These are phyloP conservation scores for Fusarium irregulare DNA, from an alignment of 2,329 filamentous ascomycete species.

Conservation along the genomic window DNA sequence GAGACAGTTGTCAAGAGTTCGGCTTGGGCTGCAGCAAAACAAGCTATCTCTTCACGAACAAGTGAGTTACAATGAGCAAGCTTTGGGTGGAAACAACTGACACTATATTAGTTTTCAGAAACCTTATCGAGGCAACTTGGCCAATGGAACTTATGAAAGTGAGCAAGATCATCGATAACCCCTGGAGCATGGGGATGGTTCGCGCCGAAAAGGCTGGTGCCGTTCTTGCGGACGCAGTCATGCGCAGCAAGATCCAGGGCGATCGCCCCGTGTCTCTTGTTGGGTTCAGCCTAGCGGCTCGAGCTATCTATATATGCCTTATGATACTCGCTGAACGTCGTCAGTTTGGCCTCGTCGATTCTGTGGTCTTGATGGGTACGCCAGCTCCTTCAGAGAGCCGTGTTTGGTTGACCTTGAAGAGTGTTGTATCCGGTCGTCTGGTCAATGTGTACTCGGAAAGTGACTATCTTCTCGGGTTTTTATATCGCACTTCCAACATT, in stretches of 20 bases:
- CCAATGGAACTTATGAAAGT: conserved; percentile 73
- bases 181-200: conserved; percentile 80
- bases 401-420: conserved; percentile 82
- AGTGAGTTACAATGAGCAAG: conserved; percentile 53
- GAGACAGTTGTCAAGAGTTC: conserved; percentile 80
- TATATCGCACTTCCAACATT: conserved; percentile 85
- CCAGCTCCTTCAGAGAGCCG: conserved; percentile 78
- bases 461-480: conserved; percentile 88
- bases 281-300: conserved; percentile 84
- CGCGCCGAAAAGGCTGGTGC: conserved; percentile 77
- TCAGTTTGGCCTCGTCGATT: conserved; percentile 88
- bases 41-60: conserved; percentile 59
- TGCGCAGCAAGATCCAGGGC: conserved; percentile 80
- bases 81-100: neutral
- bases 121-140: conserved; percentile 70
- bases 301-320: conserved; percentile 86
- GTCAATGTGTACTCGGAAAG: conserved; percentile 90
- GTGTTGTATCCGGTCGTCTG: conserved; percentile 83
- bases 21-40: conserved; percentile 79
- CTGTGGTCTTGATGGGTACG: conserved; percentile 84
- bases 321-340: conserved; percentile 81
- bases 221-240: conserved; percentile 83
- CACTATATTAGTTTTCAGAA: conserved; percentile 59
- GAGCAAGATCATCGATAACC: conserved; percentile 82
- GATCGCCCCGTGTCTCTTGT: conserved; percentile 83